A percentile compares a stretch with the other conserved stretches of the same genome.
These are phyloP conservation scores for Ophiostoma quercus DNA, from an alignment of 2,329 filamentous ascomycete species.

Conservation along the genomic window DNA sequence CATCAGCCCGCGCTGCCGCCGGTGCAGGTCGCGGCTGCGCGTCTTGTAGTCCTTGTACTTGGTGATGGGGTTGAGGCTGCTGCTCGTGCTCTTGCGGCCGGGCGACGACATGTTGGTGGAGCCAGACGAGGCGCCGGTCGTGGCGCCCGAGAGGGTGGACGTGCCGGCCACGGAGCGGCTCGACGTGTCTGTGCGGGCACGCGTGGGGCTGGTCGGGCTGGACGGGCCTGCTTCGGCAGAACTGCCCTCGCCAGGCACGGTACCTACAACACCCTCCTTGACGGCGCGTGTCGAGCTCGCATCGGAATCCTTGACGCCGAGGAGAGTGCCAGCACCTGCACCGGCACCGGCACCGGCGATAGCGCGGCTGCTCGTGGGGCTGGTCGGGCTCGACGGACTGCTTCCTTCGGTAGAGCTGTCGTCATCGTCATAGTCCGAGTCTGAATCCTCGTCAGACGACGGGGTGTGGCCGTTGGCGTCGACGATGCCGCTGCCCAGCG, in stretches of 20 bases:
- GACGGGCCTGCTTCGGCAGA: background rate
- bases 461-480: background rate
- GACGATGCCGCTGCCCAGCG: constrained; percentile 10
- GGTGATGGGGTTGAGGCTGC: constrained; percentile 47
- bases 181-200: background rate
- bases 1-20: constrained; percentile 86
- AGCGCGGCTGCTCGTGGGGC: background rate
- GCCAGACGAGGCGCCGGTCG: constrained; percentile 27
- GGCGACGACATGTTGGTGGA: constrained; percentile 26
- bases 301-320: constrained; percentile 15
- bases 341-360: background rate
- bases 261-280: background rate
- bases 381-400: background rate
- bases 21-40: constrained; percentile 68
- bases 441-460: background rate
- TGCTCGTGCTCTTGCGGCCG: constrained; percentile 33
- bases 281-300: constrained; percentile 3
- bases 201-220: background rate
- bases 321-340: background rate
- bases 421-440: constrained; percentile 7
- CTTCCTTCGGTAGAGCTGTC: background rate
- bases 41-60: constrained; percentile 59
- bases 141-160: background rate
- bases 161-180: background rate
- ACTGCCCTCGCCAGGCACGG: background rate